phyloP scores from a whole-genome alignment of 1,284 basidiomycete genomes.

The Cryptococcus amylolentus region DNA sequence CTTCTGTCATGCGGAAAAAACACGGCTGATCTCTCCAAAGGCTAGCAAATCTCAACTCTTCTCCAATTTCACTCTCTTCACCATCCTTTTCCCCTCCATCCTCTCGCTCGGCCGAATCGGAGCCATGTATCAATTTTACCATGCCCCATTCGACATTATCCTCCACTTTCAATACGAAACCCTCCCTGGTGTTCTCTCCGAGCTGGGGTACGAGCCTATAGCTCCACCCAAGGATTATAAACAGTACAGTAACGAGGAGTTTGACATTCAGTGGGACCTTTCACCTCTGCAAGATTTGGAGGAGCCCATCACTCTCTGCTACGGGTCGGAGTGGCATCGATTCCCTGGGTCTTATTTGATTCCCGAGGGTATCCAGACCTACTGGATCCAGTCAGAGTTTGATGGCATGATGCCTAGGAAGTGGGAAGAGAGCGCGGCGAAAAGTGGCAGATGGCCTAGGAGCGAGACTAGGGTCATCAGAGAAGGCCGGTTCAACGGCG shows the following conservation, averaged over 20 bases:
- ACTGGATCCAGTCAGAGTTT: slow-evolving; percentile 87
- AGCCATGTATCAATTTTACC: slow-evolving; percentile 84
- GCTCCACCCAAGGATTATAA: slow-evolving; percentile 32
- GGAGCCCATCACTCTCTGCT: slow-evolving; percentile 66
- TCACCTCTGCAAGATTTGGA: slow-evolving; percentile 66
- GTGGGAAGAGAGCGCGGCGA: slow-evolving; percentile 32
- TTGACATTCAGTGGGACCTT: slow-evolving; percentile 62
- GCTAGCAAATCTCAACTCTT: slow-evolving; percentile 74
- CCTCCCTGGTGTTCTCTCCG: slow-evolving; percentile 72
- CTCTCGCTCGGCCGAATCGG: slow-evolving; percentile 75
- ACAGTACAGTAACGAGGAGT: slow-evolving; percentile 51
- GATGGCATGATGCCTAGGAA: slow-evolving; percentile 76
- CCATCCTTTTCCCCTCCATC: slow-evolving; percentile 62
- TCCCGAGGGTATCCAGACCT: slow-evolving; percentile 73
- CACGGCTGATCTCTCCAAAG: slow-evolving; percentile 47
- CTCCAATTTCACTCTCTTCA: slow-evolving; percentile 66
- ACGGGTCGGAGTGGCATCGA: slow-evolving; percentile 93
- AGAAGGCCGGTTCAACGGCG: slow-evolving; percentile 74
- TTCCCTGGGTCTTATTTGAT: slow-evolving; percentile 89
- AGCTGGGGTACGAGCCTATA: slow-evolving; percentile 60
- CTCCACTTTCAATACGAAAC: slow-evolving; percentile 72
- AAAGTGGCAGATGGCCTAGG: slow-evolving; percentile 55
- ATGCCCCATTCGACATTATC: slow-evolving; percentile 74
- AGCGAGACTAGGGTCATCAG: slow-evolving; percentile 61
- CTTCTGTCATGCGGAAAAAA: slow-evolving; percentile 5